Conservation (phyloP, 495 filamentous ascomycete genomes). For the Neurospora sp. region DNA sequence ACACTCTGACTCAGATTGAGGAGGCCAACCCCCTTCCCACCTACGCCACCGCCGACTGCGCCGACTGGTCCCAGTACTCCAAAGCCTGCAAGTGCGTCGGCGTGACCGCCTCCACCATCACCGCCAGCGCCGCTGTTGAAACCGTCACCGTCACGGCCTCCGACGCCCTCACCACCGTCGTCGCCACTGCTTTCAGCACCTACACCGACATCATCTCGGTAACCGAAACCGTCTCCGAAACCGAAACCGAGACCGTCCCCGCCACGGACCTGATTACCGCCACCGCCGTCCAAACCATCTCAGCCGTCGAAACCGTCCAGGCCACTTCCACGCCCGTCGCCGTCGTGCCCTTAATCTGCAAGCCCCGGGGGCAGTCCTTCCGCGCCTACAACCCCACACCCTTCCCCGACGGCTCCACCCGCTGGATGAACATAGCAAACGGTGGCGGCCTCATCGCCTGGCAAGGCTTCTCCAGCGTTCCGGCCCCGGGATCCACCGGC, state of each 20-base stretch:
- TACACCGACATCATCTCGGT: neutral
- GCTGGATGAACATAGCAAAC: neutral
- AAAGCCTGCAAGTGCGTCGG: slow-evolving; percentile 2
- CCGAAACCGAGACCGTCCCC: neutral
- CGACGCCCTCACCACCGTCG: neutral
- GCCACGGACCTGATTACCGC: neutral
- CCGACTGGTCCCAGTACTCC: neutral
- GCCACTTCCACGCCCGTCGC: neutral
- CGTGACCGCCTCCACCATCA: neutral
- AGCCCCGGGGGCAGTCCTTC: neutral
- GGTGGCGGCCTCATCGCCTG: neutral
- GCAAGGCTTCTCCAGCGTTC: neutral
- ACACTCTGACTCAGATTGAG: neutral
- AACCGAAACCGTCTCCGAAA: neutral
- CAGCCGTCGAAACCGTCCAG: neutral
- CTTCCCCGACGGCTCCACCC: neutral
- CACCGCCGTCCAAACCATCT: neutral
- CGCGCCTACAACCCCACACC: neutral
- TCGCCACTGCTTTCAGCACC: neutral
- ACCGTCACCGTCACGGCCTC: neutral
- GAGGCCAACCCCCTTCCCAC: neutral
- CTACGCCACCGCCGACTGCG: neutral
- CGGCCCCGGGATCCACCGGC: neutral
- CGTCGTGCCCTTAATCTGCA: neutral
- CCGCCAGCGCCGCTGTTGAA: neutral